A percentile compares a stretch with the other conserved stretches of the same genome.
Evolutionary conservation across 495 filamentous ascomycete species (phyloP).

Genomic region (Aspergillus asperescens): DNA sequence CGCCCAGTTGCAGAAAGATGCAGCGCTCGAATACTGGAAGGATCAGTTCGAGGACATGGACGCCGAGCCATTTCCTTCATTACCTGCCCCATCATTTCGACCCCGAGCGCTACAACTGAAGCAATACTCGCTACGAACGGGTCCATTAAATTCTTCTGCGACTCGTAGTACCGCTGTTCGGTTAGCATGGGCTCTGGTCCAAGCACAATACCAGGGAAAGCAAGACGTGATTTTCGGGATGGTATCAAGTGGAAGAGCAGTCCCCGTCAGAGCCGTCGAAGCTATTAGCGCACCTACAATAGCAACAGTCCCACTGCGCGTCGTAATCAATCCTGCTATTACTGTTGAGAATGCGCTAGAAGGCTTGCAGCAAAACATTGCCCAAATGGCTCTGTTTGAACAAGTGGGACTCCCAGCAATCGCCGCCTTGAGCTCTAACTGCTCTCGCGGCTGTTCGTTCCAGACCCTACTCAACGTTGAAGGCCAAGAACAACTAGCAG

Average conservation of each 20-base stretch:
- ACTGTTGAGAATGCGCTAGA: slow-evolving; percentile 24
- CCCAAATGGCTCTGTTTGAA: slow-evolving; percentile 34
- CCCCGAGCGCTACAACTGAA: neutral
- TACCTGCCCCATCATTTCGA: neutral
- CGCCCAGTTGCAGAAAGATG: slow-evolving; percentile 2
- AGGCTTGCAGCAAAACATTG: slow-evolving; percentile 28
- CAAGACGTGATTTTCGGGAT: slow-evolving; percentile 32
- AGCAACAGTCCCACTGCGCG: slow-evolving; percentile 21
- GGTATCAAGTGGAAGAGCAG: slow-evolving; percentile 24
- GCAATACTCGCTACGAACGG: neutral
- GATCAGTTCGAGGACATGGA: neutral
- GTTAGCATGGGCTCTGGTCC: slow-evolving; percentile 33
- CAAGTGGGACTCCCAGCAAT: slow-evolving; percentile 33
- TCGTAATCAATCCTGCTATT: neutral
- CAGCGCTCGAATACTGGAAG: slow-evolving; percentile 9
- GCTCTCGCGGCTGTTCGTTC: neutral
- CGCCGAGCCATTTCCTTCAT: neutral
- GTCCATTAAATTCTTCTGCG: too few species aligned
- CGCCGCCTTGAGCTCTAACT: neutral
- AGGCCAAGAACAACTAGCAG: neutral
- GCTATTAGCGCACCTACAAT: slow-evolving; percentile 31
- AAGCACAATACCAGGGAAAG: slow-evolving; percentile 20
- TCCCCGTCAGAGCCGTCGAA: slow-evolving; percentile 24
- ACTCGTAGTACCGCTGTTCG: neutral
- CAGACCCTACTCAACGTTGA: neutral